Percentiles rank a stretch among this genome's conserved stretches.
Conservation (phyloP, 768 basidiomycete species). For the Tremella yokohamensis region DNA sequence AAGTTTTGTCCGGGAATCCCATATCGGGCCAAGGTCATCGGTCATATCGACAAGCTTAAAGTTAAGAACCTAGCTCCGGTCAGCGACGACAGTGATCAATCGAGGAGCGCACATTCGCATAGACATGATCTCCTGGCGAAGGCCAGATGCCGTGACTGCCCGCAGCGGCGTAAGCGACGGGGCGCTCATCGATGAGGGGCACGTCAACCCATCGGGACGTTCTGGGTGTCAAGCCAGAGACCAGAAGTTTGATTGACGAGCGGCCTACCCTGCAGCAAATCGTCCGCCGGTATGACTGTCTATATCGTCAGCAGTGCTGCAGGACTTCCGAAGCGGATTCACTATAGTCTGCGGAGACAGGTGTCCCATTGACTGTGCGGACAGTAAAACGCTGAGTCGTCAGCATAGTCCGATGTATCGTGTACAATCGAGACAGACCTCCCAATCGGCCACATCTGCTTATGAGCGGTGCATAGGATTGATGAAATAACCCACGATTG, state of each 20-base stretch:
- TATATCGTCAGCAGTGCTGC: slow-evolving; percentile 4
- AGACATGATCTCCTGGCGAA: slow-evolving; percentile 35
- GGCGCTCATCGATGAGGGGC: slow-evolving; percentile 27
- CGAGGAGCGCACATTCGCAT: slow-evolving; percentile 29
- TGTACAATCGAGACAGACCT: slow-evolving; percentile 16
- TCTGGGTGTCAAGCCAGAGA: slow-evolving; percentile 10
- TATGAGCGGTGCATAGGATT: background rate
- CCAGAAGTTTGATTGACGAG: background rate
- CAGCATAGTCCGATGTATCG: background rate
- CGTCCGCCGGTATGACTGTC: slow-evolving; percentile 30
- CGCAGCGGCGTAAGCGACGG: slow-evolving; percentile 39
- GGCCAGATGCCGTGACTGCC: slow-evolving; percentile 47
- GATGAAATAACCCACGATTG: slow-evolving; percentile 31
- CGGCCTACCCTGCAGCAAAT: slow-evolving; percentile 29
- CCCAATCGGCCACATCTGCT: slow-evolving; percentile 40
- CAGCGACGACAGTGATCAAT: background rate
- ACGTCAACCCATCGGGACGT: slow-evolving; percentile 42
- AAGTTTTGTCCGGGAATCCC: slow-evolving; percentile 38
- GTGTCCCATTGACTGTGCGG: slow-evolving; percentile 32
- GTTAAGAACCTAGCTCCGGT: slow-evolving; percentile 27
- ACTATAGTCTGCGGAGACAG: slow-evolving; percentile 41
- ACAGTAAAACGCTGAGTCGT: slow-evolving; percentile 25
- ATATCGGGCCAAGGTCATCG: slow-evolving; percentile 38
- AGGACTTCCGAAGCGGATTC: slow-evolving; percentile 1
- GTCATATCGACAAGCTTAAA: slow-evolving; percentile 39